Percentiles rank a stretch among this genome's conserved stretches.
Conservation (phyloP, 1,139 yeast species). For the Yamadazyma friedrichii region DNA sequence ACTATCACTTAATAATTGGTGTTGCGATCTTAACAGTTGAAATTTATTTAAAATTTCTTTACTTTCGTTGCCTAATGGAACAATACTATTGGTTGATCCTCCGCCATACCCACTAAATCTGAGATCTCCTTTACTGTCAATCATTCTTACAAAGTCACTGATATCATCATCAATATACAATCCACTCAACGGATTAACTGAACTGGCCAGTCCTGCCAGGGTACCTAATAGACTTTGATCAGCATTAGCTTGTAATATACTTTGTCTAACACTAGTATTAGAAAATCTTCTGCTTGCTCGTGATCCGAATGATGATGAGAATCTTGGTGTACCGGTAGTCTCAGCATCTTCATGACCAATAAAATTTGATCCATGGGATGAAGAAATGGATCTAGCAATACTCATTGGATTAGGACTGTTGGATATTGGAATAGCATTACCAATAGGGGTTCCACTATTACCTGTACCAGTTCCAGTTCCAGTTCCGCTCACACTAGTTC, state of each 20-base stretch:
- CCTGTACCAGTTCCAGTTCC: slow-evolving; percentile 14
- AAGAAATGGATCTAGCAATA: slow-evolving; percentile 40
- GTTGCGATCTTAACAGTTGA: slow-evolving; percentile 39
- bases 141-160: slow-evolving; percentile 75
- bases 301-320: slow-evolving; percentile 58
- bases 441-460: not conserved
- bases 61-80: slow-evolving; percentile 4
- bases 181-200: slow-evolving; percentile 38
- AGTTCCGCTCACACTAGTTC: not conserved
- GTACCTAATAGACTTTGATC: slow-evolving; percentile 30
- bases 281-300: slow-evolving; percentile 46
- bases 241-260: slow-evolving; percentile 23
- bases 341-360: slow-evolving; percentile 21
- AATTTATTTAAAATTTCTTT: slow-evolving; percentile 34
- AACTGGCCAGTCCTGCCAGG: slow-evolving; percentile 39
- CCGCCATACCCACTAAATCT: slow-evolving; percentile 24
- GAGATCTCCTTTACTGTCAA: slow-evolving; percentile 65
- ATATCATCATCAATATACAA: slow-evolving; percentile 65
- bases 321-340: slow-evolving; percentile 38
- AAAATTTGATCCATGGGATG: slow-evolving; percentile 38
- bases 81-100: slow-evolving; percentile 2
- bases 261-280: slow-evolving; percentile 35
- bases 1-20: slow-evolving; percentile 52
- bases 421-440: slow-evolving; percentile 24
- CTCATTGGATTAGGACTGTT: slow-evolving; percentile 16